A percentile compares a stretch with the other conserved stretches of the same genome.
Evolutionary conservation across 768 basidiomycete species (phyloP).

Genomic region (Thelephora aurantiotincta): DNA sequence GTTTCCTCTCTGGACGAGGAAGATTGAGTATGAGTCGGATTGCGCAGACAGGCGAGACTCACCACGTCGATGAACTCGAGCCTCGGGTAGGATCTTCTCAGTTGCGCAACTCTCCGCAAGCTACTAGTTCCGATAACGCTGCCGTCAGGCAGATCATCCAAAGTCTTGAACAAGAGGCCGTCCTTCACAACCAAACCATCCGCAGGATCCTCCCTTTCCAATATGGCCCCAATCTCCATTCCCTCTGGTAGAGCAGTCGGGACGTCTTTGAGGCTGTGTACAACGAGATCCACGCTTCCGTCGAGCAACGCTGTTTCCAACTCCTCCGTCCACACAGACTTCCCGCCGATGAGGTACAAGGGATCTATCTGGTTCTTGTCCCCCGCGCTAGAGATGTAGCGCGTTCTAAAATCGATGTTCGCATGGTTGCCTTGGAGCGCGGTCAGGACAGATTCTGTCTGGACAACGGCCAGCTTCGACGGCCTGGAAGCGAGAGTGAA

Average conservation of each 20-base stretch:
- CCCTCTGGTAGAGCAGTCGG: slow-evolving; percentile 79
- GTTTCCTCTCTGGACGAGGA: slow-evolving; percentile 56
- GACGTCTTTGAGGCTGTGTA: slow-evolving; percentile 89
- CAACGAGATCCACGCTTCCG: slow-evolving; percentile 73
- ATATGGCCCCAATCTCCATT: slow-evolving; percentile 73
- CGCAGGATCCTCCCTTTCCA: slow-evolving; percentile 78
- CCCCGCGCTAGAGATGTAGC: slow-evolving; percentile 57
- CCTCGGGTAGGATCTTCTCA: slow-evolving; percentile 62
- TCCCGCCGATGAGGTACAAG: slow-evolving; percentile 82
- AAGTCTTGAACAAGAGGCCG: slow-evolving; percentile 48
- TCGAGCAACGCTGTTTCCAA: slow-evolving; percentile 75
- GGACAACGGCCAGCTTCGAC: slow-evolving; percentile 80
- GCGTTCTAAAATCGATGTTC: slow-evolving; percentile 30
- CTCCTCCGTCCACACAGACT: slow-evolving; percentile 92
- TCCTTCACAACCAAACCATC: slow-evolving; percentile 82
- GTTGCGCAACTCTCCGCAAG: slow-evolving; percentile 83
- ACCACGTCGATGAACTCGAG: slow-evolving; percentile 83
- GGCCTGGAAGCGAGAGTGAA: slow-evolving; percentile 76
- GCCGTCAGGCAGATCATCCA: slow-evolving; percentile 78
- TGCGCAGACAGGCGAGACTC: slow-evolving; percentile 21
- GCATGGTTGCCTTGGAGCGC: slow-evolving; percentile 47
- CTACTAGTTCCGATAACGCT: slow-evolving; percentile 93
- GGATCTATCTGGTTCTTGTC: slow-evolving; percentile 85
- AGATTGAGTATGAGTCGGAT: background rate
- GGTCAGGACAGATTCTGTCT: slow-evolving; percentile 69